Base-by-base conservation (phyloP, 2,329 filamentous ascomycete genomes). In the Fusarium xyrophilum region DNA sequence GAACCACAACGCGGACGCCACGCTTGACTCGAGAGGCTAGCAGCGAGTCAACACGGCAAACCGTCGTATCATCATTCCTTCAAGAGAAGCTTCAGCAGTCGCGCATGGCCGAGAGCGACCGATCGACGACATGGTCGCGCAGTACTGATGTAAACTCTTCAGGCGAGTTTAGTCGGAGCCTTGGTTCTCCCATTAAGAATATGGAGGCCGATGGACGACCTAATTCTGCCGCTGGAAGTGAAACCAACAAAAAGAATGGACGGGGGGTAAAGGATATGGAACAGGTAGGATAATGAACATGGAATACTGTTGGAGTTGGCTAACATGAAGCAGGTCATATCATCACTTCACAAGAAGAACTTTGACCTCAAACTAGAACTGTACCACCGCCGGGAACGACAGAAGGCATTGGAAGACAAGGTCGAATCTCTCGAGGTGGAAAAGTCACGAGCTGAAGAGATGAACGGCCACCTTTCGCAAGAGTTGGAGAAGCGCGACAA, bases 281-380 rank as follows among this genome's bases (percentile, higher is more conserved):
- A 76, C 82, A 88, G 79, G 87, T 89, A 78, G 58, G 82, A 33
- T n/a, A n/a, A 14, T 13, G 5, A 3, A 12, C 15, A 27, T 7
- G 5, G 6, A 15, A 17, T 5, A 15, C 14, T 30, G n/a, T 10
- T 23, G 4, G 14, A 28, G 7, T 2, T n/a, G 21, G 32, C 66
- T 72, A 61, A 70, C 56, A 39, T 33, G 21, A 33, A n/a, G 47
- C 5, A 91, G 84, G 86, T 89, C 56, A 79, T 92, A 54, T 91
- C 90, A 7, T 89, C 83, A 3, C 79, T 93, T 25, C 88, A 90
- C 76, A 93, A 93, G 75, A 87, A 92, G 78, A 93, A 93, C 73
- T 93, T 93, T 70, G 90, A 92, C 69, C 82, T 93, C 42, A 93
- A 93, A 76, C 81, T 93, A 33, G 90, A 93, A 74, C 78, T 93